These are phyloP conservation scores for Hortiboletus campestris DNA, from an alignment of 768 basidiomycete species.

Conservation along the genomic window DNA sequence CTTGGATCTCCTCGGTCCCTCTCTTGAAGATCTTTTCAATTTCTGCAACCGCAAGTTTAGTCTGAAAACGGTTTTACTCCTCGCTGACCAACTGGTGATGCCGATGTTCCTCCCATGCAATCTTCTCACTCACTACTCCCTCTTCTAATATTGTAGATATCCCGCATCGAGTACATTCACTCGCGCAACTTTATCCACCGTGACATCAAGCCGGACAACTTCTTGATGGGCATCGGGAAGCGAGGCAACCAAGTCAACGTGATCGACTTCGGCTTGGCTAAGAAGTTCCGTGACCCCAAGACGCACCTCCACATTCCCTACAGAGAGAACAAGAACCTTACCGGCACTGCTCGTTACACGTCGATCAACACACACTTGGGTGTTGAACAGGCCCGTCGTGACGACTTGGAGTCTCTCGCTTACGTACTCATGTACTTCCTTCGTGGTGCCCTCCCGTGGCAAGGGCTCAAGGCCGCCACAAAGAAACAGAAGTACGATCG, in stretches of 20 bases:
- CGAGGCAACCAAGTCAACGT: conserved; percentile 99
- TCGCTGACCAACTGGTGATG: conserved; percentile 90
- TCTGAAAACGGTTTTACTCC: conserved; percentile 93
- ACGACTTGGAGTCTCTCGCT: conserved; percentile 96
- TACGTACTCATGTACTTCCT: conserved; percentile 99
- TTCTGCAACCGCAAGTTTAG: conserved; percentile 97
- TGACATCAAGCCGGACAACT: conserved; percentile 99
- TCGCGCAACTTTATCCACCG: conserved; percentile 97
- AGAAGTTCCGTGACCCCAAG: conserved; percentile 99
- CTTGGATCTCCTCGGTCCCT: conserved; percentile 90
- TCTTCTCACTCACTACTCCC: conserved; percentile 40
- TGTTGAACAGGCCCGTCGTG: conserved; percentile 96
- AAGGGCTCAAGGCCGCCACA: conserved; percentile 98
- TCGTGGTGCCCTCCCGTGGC: conserved; percentile 97
- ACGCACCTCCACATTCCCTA: conserved; percentile 99
- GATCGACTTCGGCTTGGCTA: conserved; percentile 96
- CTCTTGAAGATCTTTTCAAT: conserved; percentile 89
- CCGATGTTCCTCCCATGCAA: not conserved
- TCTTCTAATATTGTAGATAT: conserved; percentile 59
- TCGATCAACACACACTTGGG: conserved; percentile 99
- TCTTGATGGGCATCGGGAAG: conserved; percentile 99
- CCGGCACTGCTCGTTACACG: conserved; percentile 98
- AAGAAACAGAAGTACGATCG: conserved; percentile 99
- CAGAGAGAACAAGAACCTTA: conserved; percentile 99
- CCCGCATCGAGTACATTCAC: conserved; percentile 98